These are phyloP conservation scores for Candida sithepensis DNA, from an alignment of 805 yeast genomes.

Conservation along the genomic window DNA sequence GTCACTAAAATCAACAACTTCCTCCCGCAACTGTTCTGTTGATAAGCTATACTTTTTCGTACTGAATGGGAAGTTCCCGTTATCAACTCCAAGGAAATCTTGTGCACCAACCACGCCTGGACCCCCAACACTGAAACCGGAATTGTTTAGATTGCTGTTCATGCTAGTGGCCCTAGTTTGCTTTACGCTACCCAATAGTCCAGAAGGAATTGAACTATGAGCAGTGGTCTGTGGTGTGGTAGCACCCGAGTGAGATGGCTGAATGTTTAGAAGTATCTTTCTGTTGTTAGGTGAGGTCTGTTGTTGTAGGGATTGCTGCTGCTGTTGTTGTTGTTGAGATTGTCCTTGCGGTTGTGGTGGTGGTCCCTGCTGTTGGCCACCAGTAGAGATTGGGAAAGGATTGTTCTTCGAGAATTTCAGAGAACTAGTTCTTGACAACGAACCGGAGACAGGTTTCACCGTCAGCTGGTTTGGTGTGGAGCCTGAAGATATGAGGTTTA, in stretches of 20 bases:
- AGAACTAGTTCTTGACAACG: constrained; percentile 5
- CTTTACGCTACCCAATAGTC: not conserved
- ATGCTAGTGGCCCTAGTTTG: not conserved
- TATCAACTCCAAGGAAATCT: not conserved
- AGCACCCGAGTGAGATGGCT: not conserved
- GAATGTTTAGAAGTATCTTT: not conserved
- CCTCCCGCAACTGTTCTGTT: constrained; percentile 21
- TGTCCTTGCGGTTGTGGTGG: constrained; percentile 5
- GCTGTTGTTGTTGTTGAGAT: constrained; percentile 1
- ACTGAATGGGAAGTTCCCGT: constrained; percentile 1
- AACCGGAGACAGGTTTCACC: not conserved
- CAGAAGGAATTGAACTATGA: not conserved
- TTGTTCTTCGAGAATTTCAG: constrained; percentile 15
- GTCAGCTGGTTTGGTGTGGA: not conserved
- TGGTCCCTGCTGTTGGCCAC: not conserved
- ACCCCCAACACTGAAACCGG: not conserved
- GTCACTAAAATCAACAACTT: constrained; percentile 24
- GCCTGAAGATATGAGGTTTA: not conserved
- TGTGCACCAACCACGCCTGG: constrained; percentile 1
- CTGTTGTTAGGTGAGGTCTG: not conserved
- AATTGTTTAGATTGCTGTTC: not conserved
- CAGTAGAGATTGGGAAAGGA: constrained; percentile 15
- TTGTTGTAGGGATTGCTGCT: not conserved
- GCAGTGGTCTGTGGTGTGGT: not conserved
- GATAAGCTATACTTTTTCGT: constrained; percentile 14